Conservation (phyloP, 129 eudicot genomes). For the Logfia minima region DNA sequence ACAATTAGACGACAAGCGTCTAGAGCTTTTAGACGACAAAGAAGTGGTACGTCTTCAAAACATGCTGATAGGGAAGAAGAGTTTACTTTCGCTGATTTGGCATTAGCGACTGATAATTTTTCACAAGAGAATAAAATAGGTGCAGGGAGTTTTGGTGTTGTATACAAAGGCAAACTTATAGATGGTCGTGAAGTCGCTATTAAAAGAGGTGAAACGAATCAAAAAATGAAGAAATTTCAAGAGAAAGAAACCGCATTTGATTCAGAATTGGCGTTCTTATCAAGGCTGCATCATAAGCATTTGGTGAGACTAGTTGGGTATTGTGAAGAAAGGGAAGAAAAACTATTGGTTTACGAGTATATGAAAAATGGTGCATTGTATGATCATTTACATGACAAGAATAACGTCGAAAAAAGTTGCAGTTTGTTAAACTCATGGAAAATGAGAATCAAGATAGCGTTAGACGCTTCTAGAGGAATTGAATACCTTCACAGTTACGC, state of each 20-base stretch:
- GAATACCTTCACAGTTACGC: conserved; percentile 94
- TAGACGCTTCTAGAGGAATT: conserved; percentile 93
- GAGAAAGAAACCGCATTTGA: conserved; percentile 94
- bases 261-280: conserved; percentile 89
- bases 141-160: conserved; percentile 91
- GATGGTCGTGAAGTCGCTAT: conserved; percentile 97
- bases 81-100: conserved; percentile 66
- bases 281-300: conserved; percentile 91
- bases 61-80: conserved; percentile 87
- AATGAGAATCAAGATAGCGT: conserved; percentile 75
- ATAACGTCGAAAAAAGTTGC: conserved; percentile 51
- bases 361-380: conserved; percentile 94
- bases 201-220: conserved; percentile 76
- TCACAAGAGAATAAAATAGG: conserved; percentile 80
- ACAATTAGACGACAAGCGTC: conserved; percentile 78
- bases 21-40: conserved; percentile 72
- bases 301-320: conserved; percentile 89
- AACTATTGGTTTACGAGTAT: conserved; percentile 80
- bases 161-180: conserved; percentile 76
- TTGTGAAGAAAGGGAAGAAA: conserved; percentile 91
- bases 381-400: conserved; percentile 84
- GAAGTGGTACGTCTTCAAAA: conserved; percentile 92
- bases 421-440: conserved; percentile 85
- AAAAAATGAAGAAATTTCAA: conserved; percentile 67
- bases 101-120: conserved; percentile 67